Evolutionary conservation across 2,329 filamentous ascomycete species (phyloP).

Genomic region (Zasmidium cellare): DNA sequence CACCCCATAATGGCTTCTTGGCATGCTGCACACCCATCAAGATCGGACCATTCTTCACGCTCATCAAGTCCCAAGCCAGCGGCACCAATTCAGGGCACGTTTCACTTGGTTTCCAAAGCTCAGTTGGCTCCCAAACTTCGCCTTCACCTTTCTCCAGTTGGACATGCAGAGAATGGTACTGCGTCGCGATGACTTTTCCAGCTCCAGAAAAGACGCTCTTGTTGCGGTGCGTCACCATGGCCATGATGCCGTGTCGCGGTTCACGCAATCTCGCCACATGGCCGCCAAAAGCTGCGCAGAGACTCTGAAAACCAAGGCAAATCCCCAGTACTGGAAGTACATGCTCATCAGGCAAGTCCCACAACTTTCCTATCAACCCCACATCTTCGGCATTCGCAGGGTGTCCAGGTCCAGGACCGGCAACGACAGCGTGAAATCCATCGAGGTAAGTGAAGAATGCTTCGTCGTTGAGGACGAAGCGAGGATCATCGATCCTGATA

Average conservation of each 20-base stretch:
- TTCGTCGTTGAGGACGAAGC: constrained; percentile 37
- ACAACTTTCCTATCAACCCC: constrained; percentile 76
- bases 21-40: constrained; percentile 76
- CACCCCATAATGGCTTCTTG: constrained; percentile 73
- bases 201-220: constrained; percentile 67
- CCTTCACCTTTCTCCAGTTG: constrained; percentile 39
- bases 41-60: constrained; percentile 53
- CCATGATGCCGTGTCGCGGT: constrained; percentile 80
- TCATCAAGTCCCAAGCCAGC: constrained; percentile 50
- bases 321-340: constrained; percentile 80
- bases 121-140: constrained; percentile 36
- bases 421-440: constrained; percentile 80
- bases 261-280: constrained; percentile 65
- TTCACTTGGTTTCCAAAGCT: constrained; percentile 41
- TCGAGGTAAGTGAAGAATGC: constrained; percentile 48
- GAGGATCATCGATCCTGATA: constrained; percentile 64
- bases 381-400: constrained; percentile 73
- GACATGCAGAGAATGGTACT: constrained; percentile 69
- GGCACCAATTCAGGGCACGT: constrained; percentile 42
- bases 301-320: constrained; percentile 84
- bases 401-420: constrained; percentile 86
- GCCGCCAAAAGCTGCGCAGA: constrained; percentile 69
- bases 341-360: constrained; percentile 61
- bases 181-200: constrained; percentile 65
- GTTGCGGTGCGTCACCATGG: constrained; percentile 60